Base-by-base conservation (phyloP, 257 asterid genomes). In the Forsythia viridissima region DNA sequence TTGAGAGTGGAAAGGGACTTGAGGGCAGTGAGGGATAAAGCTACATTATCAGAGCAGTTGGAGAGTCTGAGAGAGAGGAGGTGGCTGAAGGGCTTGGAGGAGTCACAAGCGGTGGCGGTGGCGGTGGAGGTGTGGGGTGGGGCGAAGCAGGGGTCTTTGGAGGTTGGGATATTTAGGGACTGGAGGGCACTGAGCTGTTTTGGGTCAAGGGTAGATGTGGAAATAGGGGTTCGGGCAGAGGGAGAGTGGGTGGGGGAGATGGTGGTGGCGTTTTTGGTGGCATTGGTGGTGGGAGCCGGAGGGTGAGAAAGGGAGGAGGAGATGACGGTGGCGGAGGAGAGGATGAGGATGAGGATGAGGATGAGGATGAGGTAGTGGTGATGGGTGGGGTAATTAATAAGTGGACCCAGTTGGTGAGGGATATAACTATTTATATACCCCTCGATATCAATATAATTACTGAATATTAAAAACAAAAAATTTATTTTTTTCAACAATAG, bases 171-270 rank as follows among this genome's bases (percentile, higher is more conserved):
- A 81, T 83, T 83, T 70, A 94, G 89, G 79, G 98, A 92, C 39
- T 89, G 91, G 78, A 94, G 94, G n/a, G 97, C 97, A 66, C 86
- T 71, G 20, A 90, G 87, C 73, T 24, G 24, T 24, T 24, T 24
- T 24, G 24, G 24, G 24, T 24, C 24, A 24, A 24, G 24, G 24
- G 24, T 24, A 24, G 24, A 24, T 24, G 24, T 24, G 24, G 24
- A 24, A 24, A 24, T 24, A 24, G 24, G 92, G 98, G 46, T 88
- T 88, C 4, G 97, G 97, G 86, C 91, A 96, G 24, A 94, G 97
- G 51, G 93, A 24, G 24, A 24, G 24, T 24, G 24, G 24, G 24
- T 24, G 24, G 24, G 24, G 24, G 24, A 24, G 24, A 24, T 24
- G 24, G 24, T 24, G 24, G 24, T 24, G 24, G 24, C 24, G 24